These are phyloP conservation scores for Suhomyces atakaporum DNA, from an alignment of 1,139 yeast species.

Conservation along the genomic window DNA sequence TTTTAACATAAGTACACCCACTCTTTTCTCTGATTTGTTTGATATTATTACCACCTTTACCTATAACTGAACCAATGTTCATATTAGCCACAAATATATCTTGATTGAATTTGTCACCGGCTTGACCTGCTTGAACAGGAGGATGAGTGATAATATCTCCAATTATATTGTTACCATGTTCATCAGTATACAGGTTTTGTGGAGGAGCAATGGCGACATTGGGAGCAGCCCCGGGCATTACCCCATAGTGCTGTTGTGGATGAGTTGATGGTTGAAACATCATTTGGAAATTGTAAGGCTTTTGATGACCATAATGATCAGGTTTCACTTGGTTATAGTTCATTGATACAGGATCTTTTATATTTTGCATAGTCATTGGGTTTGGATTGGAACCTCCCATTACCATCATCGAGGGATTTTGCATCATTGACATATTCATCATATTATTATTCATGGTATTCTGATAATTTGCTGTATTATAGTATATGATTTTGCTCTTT, in stretches of 20 bases:
- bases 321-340: slow-evolving; percentile 17
- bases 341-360: slow-evolving; percentile 20
- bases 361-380: slow-evolving; percentile 20
- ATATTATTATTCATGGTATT: slow-evolving; percentile 24
- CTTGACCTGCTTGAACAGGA: slow-evolving; percentile 39
- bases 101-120: slow-evolving; percentile 56
- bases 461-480: slow-evolving; percentile 62
- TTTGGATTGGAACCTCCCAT: slow-evolving; percentile 18
- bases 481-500: slow-evolving; percentile 55
- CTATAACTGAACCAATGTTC: slow-evolving; percentile 82
- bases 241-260: slow-evolving; percentile 37
- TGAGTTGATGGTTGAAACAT: slow-evolving; percentile 47
- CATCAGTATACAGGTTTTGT: slow-evolving; percentile 45
- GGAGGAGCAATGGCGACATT: slow-evolving; percentile 26
- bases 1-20: slow-evolving; percentile 71
- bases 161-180: slow-evolving; percentile 46
- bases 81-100: slow-evolving; percentile 76
- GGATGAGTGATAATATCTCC: slow-evolving; percentile 48
- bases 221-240: slow-evolving; percentile 18
- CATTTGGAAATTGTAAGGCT: slow-evolving; percentile 41
- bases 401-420: slow-evolving; percentile 21
- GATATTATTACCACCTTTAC: slow-evolving; percentile 82
- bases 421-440: slow-evolving; percentile 23
- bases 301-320: slow-evolving; percentile 18
- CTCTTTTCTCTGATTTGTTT: slow-evolving; percentile 76